Evolutionary conservation across 192 early-diverging fungal genomes (phyloP), one percentile per base, ranked within the genome.

Genomic region (Nowakowskiella sp.): DNA sequence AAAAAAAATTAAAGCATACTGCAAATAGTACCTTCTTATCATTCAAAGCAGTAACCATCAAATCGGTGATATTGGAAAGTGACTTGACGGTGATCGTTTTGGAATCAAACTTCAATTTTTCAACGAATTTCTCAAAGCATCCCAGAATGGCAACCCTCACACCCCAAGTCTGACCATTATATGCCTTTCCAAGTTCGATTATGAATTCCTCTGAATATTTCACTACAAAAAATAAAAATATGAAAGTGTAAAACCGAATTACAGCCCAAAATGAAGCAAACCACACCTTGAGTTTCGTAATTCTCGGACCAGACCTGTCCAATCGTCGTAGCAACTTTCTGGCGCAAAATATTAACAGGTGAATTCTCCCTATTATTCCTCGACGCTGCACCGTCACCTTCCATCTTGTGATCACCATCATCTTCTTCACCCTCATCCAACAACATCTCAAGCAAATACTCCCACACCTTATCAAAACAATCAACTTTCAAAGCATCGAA

Each of bases 81-180:
- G 44, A 23, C 33, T 42, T 33, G 7, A 45, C 22, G 34, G 46
- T 16, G 19, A 4, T 29, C 5, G 28, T 19, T 16, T 54, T 23
- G n/a, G n/a, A n/a, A 23, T 36, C 43, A 23, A 30, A 24, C 19
- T 39, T 33, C 23, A 65, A 47, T 36, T 67, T 65, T 16, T 57
- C 52, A n/a, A 89, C 33, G 23, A 88, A 72, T 10, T 60, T 69
- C 0, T 76, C 59, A 6, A 92, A 42, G 4, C 79, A 73, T 19
- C 87, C 84, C 29, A 93, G 62, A 10, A 87, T 73, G 6, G 81
- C 79, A 1, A 86, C 58, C 4, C 83, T 72, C 2, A 89, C 82
- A 60, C 92, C 93, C 92, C 92, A 95, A 19, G 90, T 76, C 30
- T 88, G 81, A 1, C 70, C 76, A 3, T 76, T 65, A 1, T 87